Evolutionary conservation across 2,329 filamentous ascomycete species (phyloP), one percentile per base, ranked within the genome.

Genomic region (Chaetomiaceae sp.): DNA sequence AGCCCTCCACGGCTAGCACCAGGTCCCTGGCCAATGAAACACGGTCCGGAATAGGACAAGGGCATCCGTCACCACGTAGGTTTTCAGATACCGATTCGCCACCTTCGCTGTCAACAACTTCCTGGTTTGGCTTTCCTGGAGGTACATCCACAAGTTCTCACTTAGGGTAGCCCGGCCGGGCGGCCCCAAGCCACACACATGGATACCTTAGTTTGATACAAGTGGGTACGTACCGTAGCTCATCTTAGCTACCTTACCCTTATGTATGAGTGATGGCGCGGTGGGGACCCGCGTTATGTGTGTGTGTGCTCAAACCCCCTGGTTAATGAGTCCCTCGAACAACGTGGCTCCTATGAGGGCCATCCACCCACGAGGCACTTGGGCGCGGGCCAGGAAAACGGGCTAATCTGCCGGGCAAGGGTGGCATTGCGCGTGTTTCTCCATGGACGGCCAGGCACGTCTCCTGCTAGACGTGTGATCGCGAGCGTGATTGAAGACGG

Each of bases 291-390:
- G 33, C n/a, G 16, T n/a, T 31, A 23, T 38, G 35, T 39, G 27
- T 38, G 48, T 50, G 48, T 55, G 50, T 53, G 39, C 35, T 55
- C 43, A 55, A 59, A 47, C n/a, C 58, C 56, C 58, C 55, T 59
- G 58, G 59, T 60, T 61, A 62, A 62, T 61, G 62, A 64, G 59
- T n/a, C 58, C 44, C 59, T 53, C 60, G 60, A 58, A 63, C 65
- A 57, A 68, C 65, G 66, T 68, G 66, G 66, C 65, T 67, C 65
- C 65, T 62, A 60, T 62, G 58, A 51, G 44, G 51, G 53, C 57
- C 57, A 50, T 57, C 58, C 53, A 53, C 48, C 46, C 50, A 42
- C 43, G 50, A 44, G 44, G 46, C 13, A 49, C 52, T 41, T 56
- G 55, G 33, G 19, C 50, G 52, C 53, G 54, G 58, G 53, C 53